These are phyloP conservation scores for Aspergillus aculeatinus DNA, from an alignment of 2,329 filamentous ascomycete genomes.

Conservation along the genomic window DNA sequence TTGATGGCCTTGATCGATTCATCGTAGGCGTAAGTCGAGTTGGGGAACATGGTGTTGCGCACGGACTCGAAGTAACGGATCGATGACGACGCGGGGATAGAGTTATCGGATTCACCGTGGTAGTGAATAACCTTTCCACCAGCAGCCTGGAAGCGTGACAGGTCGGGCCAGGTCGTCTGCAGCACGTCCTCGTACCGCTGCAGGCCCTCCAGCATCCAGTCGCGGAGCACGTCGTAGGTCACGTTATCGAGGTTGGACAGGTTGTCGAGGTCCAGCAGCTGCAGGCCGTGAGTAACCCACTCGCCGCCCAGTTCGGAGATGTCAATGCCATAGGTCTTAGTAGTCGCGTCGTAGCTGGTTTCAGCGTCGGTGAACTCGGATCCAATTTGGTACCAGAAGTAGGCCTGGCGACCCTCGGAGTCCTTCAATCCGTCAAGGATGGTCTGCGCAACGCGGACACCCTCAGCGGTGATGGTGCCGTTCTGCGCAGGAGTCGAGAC, in stretches of 20 bases:
- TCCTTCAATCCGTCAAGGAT: conserved; percentile 45
- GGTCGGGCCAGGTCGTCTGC: conserved; percentile 56
- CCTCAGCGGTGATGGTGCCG: conserved; percentile 30
- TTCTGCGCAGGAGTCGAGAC: conserved; percentile 32
- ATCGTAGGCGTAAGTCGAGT: conserved; percentile 38
- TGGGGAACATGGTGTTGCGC: conserved; percentile 50
- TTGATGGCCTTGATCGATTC: conserved; percentile 44
- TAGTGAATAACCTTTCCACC: conserved; percentile 60
- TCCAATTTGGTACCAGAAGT: conserved; percentile 37
- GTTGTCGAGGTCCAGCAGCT: conserved; percentile 35
- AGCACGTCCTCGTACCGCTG: conserved; percentile 51
- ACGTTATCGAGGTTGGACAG: conserved; percentile 47
- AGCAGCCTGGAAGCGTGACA: conserved; percentile 49
- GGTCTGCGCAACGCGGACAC: conserved; percentile 34
- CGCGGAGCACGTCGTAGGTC: conserved; percentile 57
- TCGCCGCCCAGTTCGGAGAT: conserved; percentile 40
- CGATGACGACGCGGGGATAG: conserved; percentile 54
- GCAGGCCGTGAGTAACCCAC: conserved; percentile 33
- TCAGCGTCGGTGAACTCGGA: conserved; percentile 29
- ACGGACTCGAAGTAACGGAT: conserved; percentile 58
- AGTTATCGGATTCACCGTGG: conserved; percentile 58
- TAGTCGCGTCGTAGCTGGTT: conserved; percentile 29
- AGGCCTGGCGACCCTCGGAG: conserved; percentile 41
- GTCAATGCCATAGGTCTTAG: conserved; percentile 28
- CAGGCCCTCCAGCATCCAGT: conserved; percentile 54